Evolutionary conservation across 768 basidiomycete species (phyloP), one percentile per base, ranked within the genome.

Genomic region (Tricholoma saponaceum): DNA sequence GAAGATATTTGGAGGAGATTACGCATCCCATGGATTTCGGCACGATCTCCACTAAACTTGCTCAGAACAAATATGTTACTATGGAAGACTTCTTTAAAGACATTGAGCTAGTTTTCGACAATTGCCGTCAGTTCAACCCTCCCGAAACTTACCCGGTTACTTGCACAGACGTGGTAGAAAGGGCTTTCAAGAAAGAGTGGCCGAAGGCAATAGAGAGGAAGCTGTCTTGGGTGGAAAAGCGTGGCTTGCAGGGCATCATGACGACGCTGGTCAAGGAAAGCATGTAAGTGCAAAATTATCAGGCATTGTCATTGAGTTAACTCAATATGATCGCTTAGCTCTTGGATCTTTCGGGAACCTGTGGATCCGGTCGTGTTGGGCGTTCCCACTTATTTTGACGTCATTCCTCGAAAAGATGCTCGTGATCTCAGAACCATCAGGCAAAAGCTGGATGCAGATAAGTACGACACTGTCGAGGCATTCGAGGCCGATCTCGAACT

Each of bases 71-170:
- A 64, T 99, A 98, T 69, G 62, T 74, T 12, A 87, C 83, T 2
- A 92, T 95, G 87, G 92, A 90, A 52, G 84, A 86, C 0, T 88
- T 98, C 59, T 84, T 79, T 56, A 79, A 79, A 60, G 95, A 98
- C 64, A 75, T 91, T 52, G 85, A 90, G 54, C 83, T 95, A 4
- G 83, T 97, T 49, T 88, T 97, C 67, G 78, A 71, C 68, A 99
- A 99, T 66, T 98, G 95, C 70, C 86, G 92, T 30, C 80, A 85
- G 62, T 99, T 98, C 80, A 99, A 99, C 65, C 90, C 90, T 16
- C 83, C 87, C 5, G 83, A 78, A 18, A 92, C 92, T 0, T 87
- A 83, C 60, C 89, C 92, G 3, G 78, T 83, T 49, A 75, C 78
- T 25, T 89, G 86, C 61, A 90, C 90, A 3, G 86, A 90, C 54